Percentiles rank a stretch among this genome's conserved stretches.
These are phyloP conservation scores for Chondrus crispus DNA, from an alignment of 23 red algal species.

Conservation along the genomic window DNA sequence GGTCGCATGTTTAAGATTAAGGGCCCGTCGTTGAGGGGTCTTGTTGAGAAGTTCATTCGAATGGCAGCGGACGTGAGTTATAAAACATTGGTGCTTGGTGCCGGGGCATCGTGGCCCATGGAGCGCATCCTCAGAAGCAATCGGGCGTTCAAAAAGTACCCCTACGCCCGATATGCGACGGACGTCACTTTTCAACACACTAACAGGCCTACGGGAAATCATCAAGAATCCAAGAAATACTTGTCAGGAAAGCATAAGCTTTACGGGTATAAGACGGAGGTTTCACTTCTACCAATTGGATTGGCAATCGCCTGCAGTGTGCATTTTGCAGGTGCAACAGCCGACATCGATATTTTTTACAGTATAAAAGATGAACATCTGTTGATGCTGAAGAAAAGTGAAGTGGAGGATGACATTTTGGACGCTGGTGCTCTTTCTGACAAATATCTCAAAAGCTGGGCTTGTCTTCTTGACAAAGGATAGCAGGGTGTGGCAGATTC, in stretches of 20 bases:
- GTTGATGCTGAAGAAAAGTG: too few relatives aligned
- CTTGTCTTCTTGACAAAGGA: not conserved
- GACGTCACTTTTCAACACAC: conserved; percentile 19
- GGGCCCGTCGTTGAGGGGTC: not conserved
- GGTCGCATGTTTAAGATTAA: conserved; percentile 2
- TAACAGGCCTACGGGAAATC: not conserved
- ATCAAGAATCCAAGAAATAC: not conserved
- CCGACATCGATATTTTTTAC: not conserved
- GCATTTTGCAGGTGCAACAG: not conserved
- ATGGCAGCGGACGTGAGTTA: too few relatives aligned
- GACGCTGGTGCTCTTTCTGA: too few relatives aligned
- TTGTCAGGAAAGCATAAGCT: conserved; percentile 1
- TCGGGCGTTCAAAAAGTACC: not conserved
- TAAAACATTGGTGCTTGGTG: too few relatives aligned
- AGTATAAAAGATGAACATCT: not conserved
- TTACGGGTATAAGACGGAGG: not conserved
- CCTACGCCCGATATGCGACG: not conserved
- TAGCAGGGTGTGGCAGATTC: not conserved
- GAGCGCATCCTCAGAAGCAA: not conserved
- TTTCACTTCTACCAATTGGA: not conserved
- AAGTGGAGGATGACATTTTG: not conserved
- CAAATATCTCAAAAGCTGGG: too few relatives aligned
- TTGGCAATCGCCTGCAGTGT: too few relatives aligned
- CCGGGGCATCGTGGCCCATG: too few relatives aligned
- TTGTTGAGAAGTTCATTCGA: not conserved